phyloP scores from a whole-genome alignment of 257 asterid genomes.

The Solanum pinnatisectum region DNA sequence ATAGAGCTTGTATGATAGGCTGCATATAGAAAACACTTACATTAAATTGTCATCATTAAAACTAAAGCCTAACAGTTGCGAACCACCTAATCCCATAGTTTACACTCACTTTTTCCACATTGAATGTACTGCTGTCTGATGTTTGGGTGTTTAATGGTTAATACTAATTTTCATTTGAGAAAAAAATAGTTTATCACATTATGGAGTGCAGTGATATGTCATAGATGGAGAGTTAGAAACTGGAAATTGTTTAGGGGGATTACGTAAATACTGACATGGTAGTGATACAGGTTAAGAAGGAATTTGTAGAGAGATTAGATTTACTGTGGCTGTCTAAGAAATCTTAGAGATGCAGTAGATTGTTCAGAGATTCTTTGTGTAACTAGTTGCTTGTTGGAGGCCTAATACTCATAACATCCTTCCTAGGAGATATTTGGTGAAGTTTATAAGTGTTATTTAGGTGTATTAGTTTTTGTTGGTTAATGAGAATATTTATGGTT shows the following conservation, averaged over 20 bases:
- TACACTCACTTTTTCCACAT: background rate
- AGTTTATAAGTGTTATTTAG: background rate
- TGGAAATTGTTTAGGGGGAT: background rate
- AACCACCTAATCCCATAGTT: background rate
- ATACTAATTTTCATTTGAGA: background rate
- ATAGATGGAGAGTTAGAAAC: background rate
- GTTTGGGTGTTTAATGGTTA: background rate
- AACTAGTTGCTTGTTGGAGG: background rate
- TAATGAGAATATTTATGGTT: background rate
- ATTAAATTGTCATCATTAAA: background rate
- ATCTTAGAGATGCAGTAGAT: background rate
- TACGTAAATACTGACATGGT: background rate
- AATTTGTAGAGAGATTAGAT: background rate
- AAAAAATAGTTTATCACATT: background rate
- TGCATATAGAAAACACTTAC: background rate
- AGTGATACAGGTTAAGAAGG: background rate
- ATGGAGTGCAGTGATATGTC: background rate
- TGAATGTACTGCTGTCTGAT: background rate
- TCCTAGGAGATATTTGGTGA: background rate
- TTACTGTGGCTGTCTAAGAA: background rate
- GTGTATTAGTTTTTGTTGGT: background rate
- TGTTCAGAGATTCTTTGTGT: background rate
- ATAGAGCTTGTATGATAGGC: background rate
- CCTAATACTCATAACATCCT: background rate
- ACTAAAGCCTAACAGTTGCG: background rate